phyloP scores from a whole-genome alignment of 2,329 filamentous ascomycete species.

The Alternaria brassicae region DNA sequence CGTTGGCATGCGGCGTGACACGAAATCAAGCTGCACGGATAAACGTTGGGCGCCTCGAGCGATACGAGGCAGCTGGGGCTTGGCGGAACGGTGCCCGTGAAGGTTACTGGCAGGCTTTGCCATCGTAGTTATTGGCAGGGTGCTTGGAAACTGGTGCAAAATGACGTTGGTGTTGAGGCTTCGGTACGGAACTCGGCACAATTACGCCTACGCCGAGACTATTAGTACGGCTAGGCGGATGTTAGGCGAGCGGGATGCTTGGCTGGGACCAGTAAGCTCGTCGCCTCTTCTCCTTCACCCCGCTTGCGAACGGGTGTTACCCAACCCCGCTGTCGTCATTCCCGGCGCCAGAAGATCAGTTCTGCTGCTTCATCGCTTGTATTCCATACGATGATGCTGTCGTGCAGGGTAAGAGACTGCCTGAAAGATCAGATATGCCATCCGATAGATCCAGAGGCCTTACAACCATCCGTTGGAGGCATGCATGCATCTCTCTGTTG shows the following conservation, averaged over 20 bases:
- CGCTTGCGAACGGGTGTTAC: constrained; percentile 3
- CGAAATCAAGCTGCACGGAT: constrained; percentile 13
- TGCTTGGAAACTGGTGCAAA: constrained; percentile 17
- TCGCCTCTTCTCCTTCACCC: constrained; percentile 7
- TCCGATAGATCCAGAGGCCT: constrained; percentile 11
- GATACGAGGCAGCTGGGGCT: constrained; percentile 20
- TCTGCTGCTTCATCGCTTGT: not conserved
- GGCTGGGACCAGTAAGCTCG: not conserved
- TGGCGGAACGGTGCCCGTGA: constrained; percentile 18
- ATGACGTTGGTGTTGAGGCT: constrained; percentile 26
- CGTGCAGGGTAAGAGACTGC: not conserved
- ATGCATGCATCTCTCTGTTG: constrained; percentile 25
- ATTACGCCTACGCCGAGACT: constrained; percentile 17
- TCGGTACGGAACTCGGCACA: constrained; percentile 24
- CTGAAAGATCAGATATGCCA: not conserved
- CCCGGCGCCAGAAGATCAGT: not conserved
- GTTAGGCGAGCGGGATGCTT: constrained; percentile 22
- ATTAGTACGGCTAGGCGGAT: constrained; percentile 28
- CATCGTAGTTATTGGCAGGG: constrained; percentile 1
- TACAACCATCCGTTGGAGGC: constrained; percentile 13
- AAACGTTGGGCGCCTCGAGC: not conserved
- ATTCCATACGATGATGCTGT: not conserved
- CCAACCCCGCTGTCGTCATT: constrained; percentile 11
- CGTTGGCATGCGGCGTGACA: constrained; percentile 26
- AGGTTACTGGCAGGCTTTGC: constrained; percentile 18